Conservation (phyloP, 139 green algal genomes). For the Chlamydomonas incerta region DNA sequence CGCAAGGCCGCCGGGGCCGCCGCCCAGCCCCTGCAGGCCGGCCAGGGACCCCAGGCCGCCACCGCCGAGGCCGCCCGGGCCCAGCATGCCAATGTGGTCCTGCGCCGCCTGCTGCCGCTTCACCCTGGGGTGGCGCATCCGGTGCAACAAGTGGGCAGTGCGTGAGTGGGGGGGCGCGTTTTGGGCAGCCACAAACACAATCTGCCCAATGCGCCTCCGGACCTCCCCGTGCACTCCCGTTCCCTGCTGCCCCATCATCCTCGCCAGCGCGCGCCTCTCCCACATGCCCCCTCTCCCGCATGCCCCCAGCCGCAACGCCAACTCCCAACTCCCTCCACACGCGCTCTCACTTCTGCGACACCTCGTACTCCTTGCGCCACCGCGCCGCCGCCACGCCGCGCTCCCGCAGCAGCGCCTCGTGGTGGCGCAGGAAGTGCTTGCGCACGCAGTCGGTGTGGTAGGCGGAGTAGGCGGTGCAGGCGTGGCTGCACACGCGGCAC, state of each 20-base stretch:
- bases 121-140: neutral
- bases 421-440: conserved; percentile 61
- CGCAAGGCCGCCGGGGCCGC: neutral
- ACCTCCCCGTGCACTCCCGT: neutral
- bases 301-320: too few species aligned
- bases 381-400: conserved; percentile 22
- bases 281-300: too few species aligned
- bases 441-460: conserved; percentile 60
- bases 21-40: neutral
- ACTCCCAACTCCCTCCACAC: neutral
- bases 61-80: neutral
- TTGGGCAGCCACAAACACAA: too few species aligned
- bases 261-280: too few species aligned
- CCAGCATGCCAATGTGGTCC: neutral
- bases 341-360: conserved; percentile 23
- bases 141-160: too few species aligned
- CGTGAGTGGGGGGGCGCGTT: too few species aligned
- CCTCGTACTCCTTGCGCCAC: conserved; percentile 57
- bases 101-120: conserved; percentile 29
- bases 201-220: too few species aligned
- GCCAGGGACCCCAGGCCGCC: neutral
- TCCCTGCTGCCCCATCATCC: neutral
- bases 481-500: conserved; percentile 40
- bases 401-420: conserved; percentile 34
- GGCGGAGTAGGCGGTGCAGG: conserved; percentile 46